These are phyloP conservation scores for Cyberlindnera mycetangii DNA, from an alignment of 805 yeast genomes.

Conservation along the genomic window DNA sequence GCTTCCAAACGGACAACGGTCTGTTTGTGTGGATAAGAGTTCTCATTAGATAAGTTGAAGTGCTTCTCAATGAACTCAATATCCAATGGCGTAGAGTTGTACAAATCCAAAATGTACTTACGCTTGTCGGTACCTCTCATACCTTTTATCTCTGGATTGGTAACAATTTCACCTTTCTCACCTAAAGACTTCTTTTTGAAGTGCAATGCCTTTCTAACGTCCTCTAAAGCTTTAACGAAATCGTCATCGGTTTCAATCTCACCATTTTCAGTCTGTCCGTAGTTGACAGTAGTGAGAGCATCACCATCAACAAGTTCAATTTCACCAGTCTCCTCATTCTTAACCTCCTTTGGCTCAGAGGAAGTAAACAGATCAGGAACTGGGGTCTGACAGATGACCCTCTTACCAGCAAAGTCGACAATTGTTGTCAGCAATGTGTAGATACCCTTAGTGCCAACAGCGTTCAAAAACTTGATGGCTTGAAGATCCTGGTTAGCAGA, in stretches of 20 bases:
- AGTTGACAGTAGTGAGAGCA: slow-evolving; percentile 34
- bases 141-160: slow-evolving; percentile 83
- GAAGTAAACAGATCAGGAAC: slow-evolving; percentile 72
- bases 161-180: slow-evolving; percentile 44
- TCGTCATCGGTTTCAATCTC: slow-evolving; percentile 47
- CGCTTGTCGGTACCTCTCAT: slow-evolving; percentile 82
- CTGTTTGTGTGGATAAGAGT: slow-evolving; percentile 76
- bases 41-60: slow-evolving; percentile 39
- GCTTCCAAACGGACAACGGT: slow-evolving; percentile 83
- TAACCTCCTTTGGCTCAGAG: slow-evolving; percentile 36
- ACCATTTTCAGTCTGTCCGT: slow-evolving; percentile 70
- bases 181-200: slow-evolving; percentile 64
- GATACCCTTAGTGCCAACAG: slow-evolving; percentile 59
- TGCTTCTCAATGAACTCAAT: slow-evolving; percentile 66
- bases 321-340: slow-evolving; percentile 40
- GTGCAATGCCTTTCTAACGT: slow-evolving; percentile 73
- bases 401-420: slow-evolving; percentile 85
- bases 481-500: slow-evolving; percentile 76
- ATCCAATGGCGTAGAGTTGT: slow-evolving; percentile 83
- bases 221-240: slow-evolving; percentile 54
- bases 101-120: slow-evolving; percentile 78
- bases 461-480: slow-evolving; percentile 66
- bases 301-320: slow-evolving; percentile 33
- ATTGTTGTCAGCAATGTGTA: slow-evolving; percentile 77
- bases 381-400: slow-evolving; percentile 90